Percentiles rank a stretch among this genome's conserved stretches.
These are phyloP conservation scores for Suillus decipiens DNA, from an alignment of 768 basidiomycete genomes.

Conservation along the genomic window DNA sequence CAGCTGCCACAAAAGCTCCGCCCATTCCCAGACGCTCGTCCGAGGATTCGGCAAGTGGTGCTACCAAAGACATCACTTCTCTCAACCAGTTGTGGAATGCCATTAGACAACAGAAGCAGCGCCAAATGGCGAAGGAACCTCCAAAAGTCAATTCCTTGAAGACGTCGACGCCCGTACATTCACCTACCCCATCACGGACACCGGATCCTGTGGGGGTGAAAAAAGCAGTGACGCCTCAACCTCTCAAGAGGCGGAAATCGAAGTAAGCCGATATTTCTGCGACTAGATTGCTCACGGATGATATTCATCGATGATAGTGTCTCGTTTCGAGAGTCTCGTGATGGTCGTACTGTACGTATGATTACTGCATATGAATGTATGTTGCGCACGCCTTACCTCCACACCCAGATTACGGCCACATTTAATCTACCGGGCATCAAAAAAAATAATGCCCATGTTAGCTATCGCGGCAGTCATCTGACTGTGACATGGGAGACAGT, in stretches of 20 bases:
- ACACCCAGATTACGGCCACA: slow-evolving; percentile 56
- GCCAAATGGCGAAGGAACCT: slow-evolving; percentile 64
- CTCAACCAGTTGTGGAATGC: slow-evolving; percentile 68
- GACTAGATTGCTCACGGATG: not conserved
- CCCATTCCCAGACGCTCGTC: slow-evolving; percentile 19
- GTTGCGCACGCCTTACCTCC: slow-evolving; percentile 25
- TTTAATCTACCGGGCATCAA: slow-evolving; percentile 70
- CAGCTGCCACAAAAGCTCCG: slow-evolving; percentile 22
- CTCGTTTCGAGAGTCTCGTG: slow-evolving; percentile 68
- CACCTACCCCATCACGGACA: slow-evolving; percentile 25
- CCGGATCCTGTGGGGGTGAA: slow-evolving; percentile 27
- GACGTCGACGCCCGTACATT: slow-evolving; percentile 14
- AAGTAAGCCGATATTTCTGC: slow-evolving; percentile 48
- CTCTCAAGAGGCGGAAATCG: slow-evolving; percentile 59
- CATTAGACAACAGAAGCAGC: slow-evolving; percentile 65
- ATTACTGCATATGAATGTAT: slow-evolving; percentile 17
- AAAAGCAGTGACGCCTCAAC: slow-evolving; percentile 38
- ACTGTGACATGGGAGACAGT: slow-evolving; percentile 68
- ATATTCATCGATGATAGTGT: slow-evolving; percentile 45
- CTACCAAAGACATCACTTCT: slow-evolving; percentile 30
- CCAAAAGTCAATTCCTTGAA: slow-evolving; percentile 74
- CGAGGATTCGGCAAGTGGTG: slow-evolving; percentile 12
- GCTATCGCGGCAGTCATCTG: slow-evolving; percentile 61
- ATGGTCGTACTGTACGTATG: slow-evolving; percentile 53
- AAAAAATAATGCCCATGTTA: slow-evolving; percentile 77